Evolutionary conservation across 2,329 filamentous ascomycete species (phyloP).

Genomic region (Phaeosphaeriaceae sp.): DNA sequence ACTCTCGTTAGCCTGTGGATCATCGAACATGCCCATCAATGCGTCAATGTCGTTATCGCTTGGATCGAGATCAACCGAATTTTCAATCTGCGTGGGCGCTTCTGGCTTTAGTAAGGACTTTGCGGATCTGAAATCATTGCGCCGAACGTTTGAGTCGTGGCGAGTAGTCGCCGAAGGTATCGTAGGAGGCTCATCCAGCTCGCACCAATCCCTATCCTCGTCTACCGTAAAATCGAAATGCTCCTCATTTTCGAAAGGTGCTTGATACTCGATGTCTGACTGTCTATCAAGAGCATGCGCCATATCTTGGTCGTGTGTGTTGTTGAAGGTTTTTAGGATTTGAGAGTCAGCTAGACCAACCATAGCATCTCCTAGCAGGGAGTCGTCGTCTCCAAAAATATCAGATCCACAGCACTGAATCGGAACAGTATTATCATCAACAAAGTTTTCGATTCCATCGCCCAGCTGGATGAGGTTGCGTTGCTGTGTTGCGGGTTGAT

Average conservation of each 20-base stretch:
- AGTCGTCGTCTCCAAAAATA: constrained; percentile 38
- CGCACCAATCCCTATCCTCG: neutral
- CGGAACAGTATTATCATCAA: neutral
- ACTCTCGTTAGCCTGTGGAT: constrained; percentile 2
- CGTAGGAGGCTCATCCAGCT: too few species aligned
- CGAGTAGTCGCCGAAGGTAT: too few species aligned
- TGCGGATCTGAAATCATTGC: neutral
- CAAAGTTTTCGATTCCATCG: neutral
- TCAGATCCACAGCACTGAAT: constrained; percentile 20
- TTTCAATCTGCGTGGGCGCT: neutral
- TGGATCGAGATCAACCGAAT: neutral
- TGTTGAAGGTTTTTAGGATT: constrained; percentile 16
- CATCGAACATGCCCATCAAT: neutral
- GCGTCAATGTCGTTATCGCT: neutral
- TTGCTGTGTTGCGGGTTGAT: neutral
- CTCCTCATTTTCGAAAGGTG: constrained; percentile 8
- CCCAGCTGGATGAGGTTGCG: neutral
- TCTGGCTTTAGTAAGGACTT: neutral
- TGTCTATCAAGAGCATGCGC: constrained; percentile 1
- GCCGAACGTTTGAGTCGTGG: too few species aligned
- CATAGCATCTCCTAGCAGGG: constrained; percentile 39
- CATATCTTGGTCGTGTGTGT: neutral
- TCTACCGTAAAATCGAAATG: neutral
- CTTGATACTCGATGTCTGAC: constrained; percentile 7
- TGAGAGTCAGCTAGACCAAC: constrained; percentile 41